Evolutionary conservation across 352 stramenopile genomes (phyloP).

Genomic region (Globisporangium echinulatum): DNA sequence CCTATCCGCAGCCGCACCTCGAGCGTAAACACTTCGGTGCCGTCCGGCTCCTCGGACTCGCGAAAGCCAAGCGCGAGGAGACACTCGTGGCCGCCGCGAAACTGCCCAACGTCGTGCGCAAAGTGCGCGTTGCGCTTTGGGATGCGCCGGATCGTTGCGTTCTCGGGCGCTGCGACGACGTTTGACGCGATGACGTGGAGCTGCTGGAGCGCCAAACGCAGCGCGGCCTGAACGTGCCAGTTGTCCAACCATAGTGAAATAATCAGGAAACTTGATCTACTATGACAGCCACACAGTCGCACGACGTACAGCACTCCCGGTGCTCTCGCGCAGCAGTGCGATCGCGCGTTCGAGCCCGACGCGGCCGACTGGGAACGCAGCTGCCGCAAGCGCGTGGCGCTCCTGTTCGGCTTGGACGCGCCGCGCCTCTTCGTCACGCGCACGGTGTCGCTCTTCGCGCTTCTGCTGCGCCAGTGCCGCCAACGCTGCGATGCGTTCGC

Average conservation of each 20-base stretch:
- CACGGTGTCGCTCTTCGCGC: slow-evolving; percentile 33
- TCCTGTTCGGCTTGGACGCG: slow-evolving; percentile 25
- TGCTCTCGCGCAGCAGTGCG: slow-evolving; percentile 32
- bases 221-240: slow-evolving; percentile 16
- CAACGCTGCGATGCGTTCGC: slow-evolving; percentile 31
- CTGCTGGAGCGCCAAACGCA: slow-evolving; percentile 37
- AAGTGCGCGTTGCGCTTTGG: slow-evolving; percentile 69
- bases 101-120: slow-evolving; percentile 59
- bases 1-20: slow-evolving; percentile 28
- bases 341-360: slow-evolving; percentile 37
- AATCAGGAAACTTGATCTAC: no score
- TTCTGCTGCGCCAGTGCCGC: slow-evolving; percentile 50
- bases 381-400: slow-evolving; percentile 25
- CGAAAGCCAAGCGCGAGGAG: slow-evolving; percentile 70
- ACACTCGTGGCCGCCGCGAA: slow-evolving; percentile 47
- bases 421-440: slow-evolving; percentile 27
- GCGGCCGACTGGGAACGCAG: slow-evolving; percentile 27
- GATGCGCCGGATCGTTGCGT: slow-evolving; percentile 60
- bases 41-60: slow-evolving; percentile 31
- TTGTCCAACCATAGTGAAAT: no score
- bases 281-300: no score
- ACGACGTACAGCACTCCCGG: slow-evolving; percentile 1
- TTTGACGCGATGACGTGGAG: slow-evolving; percentile 49
- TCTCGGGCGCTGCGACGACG: slow-evolving; percentile 69
- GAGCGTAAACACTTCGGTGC: slow-evolving; percentile 42